phyloP scores from a whole-genome alignment of 257 asterid species.

The Capsicum rhomboideum region DNA sequence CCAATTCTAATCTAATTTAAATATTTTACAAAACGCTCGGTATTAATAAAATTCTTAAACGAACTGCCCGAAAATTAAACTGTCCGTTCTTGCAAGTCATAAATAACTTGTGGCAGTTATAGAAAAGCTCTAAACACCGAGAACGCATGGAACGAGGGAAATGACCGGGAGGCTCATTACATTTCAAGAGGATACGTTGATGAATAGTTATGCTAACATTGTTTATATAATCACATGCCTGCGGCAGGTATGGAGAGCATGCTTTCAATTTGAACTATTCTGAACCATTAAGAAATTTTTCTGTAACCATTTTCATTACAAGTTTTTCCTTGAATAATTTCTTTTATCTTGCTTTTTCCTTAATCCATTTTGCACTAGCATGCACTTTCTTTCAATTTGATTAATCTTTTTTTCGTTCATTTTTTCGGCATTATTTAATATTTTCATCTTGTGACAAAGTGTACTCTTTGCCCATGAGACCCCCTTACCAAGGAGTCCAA shows the following conservation, averaged over 20 bases:
- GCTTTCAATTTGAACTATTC: neutral
- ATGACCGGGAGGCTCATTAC: no score
- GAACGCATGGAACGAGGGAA: no score
- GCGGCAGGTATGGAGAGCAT: conserved; percentile 56
- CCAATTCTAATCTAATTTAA: no score
- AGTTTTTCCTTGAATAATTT: neutral
- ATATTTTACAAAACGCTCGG: no score
- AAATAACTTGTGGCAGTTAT: no score
- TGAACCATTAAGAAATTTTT: neutral
- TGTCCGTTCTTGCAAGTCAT: no score
- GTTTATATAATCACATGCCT: conserved; percentile 89
- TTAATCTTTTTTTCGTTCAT: neutral
- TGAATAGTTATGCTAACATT: conserved; percentile 93
- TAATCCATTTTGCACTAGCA: neutral
- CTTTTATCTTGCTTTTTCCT: neutral
- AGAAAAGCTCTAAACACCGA: no score
- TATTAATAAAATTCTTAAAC: no score
- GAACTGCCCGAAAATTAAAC: no score
- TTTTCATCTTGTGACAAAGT: neutral
- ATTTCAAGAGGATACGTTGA: conserved; percentile 60
- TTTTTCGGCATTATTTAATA: neutral
- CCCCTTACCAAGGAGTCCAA: neutral
- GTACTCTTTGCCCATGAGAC: neutral
- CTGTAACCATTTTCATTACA: neutral
- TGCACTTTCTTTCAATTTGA: no score